phyloP scores from a whole-genome alignment of 352 stramenopile genomes.

The Pythium scleroteichum region DNA sequence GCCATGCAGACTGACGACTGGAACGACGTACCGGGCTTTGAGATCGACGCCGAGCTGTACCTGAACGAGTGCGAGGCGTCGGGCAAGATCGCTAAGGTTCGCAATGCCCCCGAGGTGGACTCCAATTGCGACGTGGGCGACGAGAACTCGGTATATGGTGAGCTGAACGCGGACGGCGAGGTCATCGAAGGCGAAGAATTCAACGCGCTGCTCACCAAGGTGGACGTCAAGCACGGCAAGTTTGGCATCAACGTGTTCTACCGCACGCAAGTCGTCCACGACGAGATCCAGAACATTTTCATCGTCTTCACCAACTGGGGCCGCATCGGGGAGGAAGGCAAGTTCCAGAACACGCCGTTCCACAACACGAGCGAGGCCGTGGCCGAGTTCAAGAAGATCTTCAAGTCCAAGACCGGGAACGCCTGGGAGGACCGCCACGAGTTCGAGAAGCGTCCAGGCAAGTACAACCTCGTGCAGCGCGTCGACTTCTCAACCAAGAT shows the following conservation, averaged over 20 bases:
- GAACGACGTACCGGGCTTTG: constrained; percentile 32
- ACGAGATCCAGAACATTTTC: constrained; percentile 63
- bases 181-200: constrained; percentile 39
- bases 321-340: constrained; percentile 63
- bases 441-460: constrained; percentile 58
- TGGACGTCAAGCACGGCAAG: constrained; percentile 65
- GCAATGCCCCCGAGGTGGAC: constrained; percentile 41
- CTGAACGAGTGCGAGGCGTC: constrained; percentile 45
- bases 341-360: constrained; percentile 79
- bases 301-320: constrained; percentile 83
- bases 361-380: constrained; percentile 44
- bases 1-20: constrained; percentile 25
- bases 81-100: constrained; percentile 54
- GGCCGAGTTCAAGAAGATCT: constrained; percentile 78
- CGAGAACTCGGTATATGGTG: constrained; percentile 36
- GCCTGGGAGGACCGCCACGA: constrained; percentile 42
- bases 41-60: constrained; percentile 47
- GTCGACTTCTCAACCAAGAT: constrained; percentile 52
- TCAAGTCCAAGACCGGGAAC: constrained; percentile 68
- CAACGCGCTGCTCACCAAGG: constrained; percentile 65
- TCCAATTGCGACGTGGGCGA: constrained; percentile 50
- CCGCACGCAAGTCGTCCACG: constrained; percentile 55
- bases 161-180: constrained; percentile 25
- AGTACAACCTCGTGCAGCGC: constrained; percentile 74
- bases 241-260: constrained; percentile 81